Percentiles rank a stretch among this genome's conserved stretches.
These are phyloP conservation scores for Aspergillus pseudoterreus DNA, from an alignment of 2,329 filamentous ascomycete species.

Conservation along the genomic window DNA sequence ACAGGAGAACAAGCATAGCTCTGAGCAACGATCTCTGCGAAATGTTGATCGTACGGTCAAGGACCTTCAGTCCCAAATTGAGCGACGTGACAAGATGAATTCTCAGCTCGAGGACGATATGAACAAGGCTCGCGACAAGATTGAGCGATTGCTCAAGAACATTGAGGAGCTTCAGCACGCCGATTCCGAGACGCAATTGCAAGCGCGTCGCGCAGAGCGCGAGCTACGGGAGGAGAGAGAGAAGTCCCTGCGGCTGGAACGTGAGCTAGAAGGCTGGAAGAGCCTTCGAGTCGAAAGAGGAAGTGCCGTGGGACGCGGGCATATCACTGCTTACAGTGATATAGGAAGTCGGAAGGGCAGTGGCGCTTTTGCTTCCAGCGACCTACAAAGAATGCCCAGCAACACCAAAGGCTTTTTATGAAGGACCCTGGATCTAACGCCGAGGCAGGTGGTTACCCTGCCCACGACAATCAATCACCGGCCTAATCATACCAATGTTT, in stretches of 20 bases:
- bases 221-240: constrained; percentile 87
- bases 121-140: constrained; percentile 79
- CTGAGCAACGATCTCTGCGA: constrained; percentile 81
- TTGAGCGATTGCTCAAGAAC: constrained; percentile 80
- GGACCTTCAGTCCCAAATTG: constrained; percentile 87
- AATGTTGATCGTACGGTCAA: constrained; percentile 93
- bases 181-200: constrained; percentile 76
- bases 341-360: constrained; percentile 38
- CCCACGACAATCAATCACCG: constrained; percentile 6
- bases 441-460: constrained; percentile 13
- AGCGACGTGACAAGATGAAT: constrained; percentile 87
- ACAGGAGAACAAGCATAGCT: constrained; percentile 72
- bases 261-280: constrained; percentile 83
- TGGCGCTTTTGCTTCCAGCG: constrained; percentile 39
- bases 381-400: constrained; percentile 65
- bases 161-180: constrained; percentile 92
- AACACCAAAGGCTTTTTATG: constrained; percentile 76
- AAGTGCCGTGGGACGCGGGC: constrained; percentile 27
- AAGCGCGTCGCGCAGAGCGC: constrained; percentile 79
- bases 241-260: constrained; percentile 74
- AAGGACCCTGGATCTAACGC: constrained; percentile 11
- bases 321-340: constrained; percentile 35
- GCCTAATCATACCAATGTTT: constrained; percentile 6
- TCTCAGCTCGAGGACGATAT: constrained; percentile 78
- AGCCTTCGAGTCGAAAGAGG: constrained; percentile 62